Evolutionary conservation across 352 stramenopile species (phyloP).

Genomic region (Phytopythium montanum): DNA sequence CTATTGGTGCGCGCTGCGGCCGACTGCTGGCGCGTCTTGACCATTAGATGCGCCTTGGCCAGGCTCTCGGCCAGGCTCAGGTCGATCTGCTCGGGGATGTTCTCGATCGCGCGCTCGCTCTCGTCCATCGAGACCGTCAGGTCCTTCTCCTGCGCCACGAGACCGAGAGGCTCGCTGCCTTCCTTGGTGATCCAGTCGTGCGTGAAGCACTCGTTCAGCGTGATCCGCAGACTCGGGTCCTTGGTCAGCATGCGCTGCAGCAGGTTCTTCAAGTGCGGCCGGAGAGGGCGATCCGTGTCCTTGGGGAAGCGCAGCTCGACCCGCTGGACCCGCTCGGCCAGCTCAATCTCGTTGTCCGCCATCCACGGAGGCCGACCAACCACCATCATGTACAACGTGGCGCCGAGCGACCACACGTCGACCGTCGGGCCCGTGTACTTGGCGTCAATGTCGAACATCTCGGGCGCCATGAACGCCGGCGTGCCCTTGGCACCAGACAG

Average conservation of each 20-base stretch:
- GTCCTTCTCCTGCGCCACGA: conserved; percentile 45
- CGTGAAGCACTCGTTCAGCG: conserved; percentile 79
- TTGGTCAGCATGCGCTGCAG: conserved; percentile 91
- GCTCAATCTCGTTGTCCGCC: conserved; percentile 87
- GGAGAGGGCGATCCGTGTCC: conserved; percentile 66
- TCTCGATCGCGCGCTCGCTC: conserved; percentile 81
- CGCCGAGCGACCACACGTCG: conserved; percentile 88
- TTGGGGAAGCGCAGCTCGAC: conserved; percentile 86
- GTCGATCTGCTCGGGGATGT: conserved; percentile 86
- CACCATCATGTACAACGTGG: conserved; percentile 92
- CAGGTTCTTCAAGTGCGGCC: conserved; percentile 89
- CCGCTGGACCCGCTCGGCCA: conserved; percentile 82
- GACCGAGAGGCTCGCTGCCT: conserved; percentile 77
- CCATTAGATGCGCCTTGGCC: conserved; percentile 66
- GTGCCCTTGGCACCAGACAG: conserved; percentile 83
- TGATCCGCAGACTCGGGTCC: conserved; percentile 75
- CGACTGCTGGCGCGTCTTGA: conserved; percentile 68
- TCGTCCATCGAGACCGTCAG: conserved; percentile 82
- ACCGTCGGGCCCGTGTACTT: conserved; percentile 82
- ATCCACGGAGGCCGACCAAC: conserved; percentile 89
- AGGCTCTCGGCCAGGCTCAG: conserved; percentile 69
- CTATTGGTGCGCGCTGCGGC: conserved; percentile 37
- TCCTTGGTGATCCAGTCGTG: conserved; percentile 94
- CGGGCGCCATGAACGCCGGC: conserved; percentile 89
- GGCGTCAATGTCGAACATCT: conserved; percentile 90